These are phyloP conservation scores for Coemansia sp. DNA, from an alignment of 192 early-diverging fungal species.

Conservation along the genomic window DNA sequence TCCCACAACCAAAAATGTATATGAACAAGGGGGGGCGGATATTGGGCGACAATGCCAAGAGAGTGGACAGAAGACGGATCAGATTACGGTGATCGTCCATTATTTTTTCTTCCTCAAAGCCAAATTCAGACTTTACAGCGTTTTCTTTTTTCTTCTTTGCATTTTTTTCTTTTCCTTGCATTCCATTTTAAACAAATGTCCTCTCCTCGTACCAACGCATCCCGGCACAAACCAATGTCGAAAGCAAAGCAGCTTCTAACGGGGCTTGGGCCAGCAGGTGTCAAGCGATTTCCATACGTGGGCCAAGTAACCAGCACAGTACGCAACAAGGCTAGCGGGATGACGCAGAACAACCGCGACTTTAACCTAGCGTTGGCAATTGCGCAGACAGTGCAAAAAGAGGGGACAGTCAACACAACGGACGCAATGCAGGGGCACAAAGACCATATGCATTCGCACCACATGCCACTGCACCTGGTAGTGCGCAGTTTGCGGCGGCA, in stretches of 20 bases:
- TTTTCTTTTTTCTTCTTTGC: no score
- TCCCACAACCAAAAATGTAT: no score
- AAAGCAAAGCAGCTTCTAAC: not conserved
- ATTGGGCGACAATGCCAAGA: no score
- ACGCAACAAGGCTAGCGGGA: not conserved
- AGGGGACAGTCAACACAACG: not conserved
- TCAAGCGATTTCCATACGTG: slow-evolving; percentile 25
- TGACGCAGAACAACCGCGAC: not conserved
- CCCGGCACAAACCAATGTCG: not conserved
- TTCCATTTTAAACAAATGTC: no score
- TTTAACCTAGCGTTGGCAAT: not conserved
- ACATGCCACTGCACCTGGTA: not conserved
- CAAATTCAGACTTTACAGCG: no score
- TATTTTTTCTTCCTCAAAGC: no score
- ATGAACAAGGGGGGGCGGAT: no score
- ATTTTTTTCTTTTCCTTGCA: no score
- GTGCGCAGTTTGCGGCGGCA: not conserved
- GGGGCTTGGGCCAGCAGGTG: slow-evolving; percentile 12
- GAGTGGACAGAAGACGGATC: no score
- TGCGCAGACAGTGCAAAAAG: not conserved
- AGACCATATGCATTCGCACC: not conserved
- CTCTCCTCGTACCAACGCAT: not conserved
- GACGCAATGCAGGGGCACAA: not conserved
- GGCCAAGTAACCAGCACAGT: slow-evolving; percentile 3
- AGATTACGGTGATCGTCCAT: no score